Evolutionary conservation across 768 basidiomycete genomes (phyloP).

Genomic region (Pulveroboletus sp.): DNA sequence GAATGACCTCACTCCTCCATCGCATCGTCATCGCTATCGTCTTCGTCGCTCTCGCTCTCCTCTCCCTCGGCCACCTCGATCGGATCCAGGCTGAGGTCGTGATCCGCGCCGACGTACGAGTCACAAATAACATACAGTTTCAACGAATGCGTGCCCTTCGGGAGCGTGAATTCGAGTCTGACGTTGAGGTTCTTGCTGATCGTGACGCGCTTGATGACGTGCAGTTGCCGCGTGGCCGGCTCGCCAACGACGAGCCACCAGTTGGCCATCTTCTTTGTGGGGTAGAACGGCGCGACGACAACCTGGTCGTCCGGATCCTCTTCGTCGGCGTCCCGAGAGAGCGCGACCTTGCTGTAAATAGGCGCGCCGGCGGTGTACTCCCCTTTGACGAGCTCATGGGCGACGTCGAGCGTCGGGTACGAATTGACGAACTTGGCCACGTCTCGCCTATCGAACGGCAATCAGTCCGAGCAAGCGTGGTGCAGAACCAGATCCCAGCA

Average conservation of each 20-base stretch:
- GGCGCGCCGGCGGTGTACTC: slow-evolving; percentile 85
- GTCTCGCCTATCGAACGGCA: slow-evolving; percentile 59
- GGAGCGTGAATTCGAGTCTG: slow-evolving; percentile 85
- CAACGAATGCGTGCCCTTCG: slow-evolving; percentile 77
- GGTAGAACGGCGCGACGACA: slow-evolving; percentile 94
- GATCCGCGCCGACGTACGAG: slow-evolving; percentile 87
- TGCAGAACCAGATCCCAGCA: slow-evolving; percentile 4
- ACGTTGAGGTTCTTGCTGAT: slow-evolving; percentile 66
- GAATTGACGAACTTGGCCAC: slow-evolving; percentile 96
- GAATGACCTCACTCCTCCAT: slow-evolving; percentile 48
- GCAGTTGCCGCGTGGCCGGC: slow-evolving; percentile 69
- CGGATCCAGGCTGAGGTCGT: slow-evolving; percentile 79
- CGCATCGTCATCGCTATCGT: slow-evolving; percentile 60
- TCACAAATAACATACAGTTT: slow-evolving; percentile 93
- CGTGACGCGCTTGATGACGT: slow-evolving; percentile 83
- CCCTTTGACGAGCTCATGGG: slow-evolving; percentile 79
- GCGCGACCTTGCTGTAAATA: slow-evolving; percentile 72
- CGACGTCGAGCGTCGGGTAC: slow-evolving; percentile 93
- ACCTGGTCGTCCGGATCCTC: slow-evolving; percentile 70
- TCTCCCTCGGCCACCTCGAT: slow-evolving; percentile 90
- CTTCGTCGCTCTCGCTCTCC: slow-evolving; percentile 76
- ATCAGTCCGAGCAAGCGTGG: not conserved
- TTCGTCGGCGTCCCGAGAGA: slow-evolving; percentile 79
- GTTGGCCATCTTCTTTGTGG: slow-evolving; percentile 83
- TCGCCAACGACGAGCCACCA: slow-evolving; percentile 99